These are phyloP conservation scores for Atkinsonella texensis DNA, from an alignment of 2,329 filamentous ascomycete species.

Conservation along the genomic window DNA sequence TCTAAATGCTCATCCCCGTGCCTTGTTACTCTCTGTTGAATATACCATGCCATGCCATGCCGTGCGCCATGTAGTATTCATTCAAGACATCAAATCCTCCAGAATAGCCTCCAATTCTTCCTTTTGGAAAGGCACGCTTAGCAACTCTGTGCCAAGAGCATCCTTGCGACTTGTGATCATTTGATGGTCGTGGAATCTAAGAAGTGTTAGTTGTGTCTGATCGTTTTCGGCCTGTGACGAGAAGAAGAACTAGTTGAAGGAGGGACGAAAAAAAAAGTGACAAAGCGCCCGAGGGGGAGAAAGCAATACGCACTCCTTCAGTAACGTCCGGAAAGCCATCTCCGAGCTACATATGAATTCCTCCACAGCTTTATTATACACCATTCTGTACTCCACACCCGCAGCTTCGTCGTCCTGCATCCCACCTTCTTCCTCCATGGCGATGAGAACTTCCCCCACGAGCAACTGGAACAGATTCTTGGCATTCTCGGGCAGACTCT, in stretches of 20 bases:
- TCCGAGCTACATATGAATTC: constrained; percentile 96
- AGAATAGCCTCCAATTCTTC: constrained; percentile 84
- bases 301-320: constrained; percentile 63
- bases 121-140: constrained; percentile 74
- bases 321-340: constrained; percentile 82
- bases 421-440: constrained; percentile 48
- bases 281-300: neutral
- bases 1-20: no score
- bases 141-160: constrained; percentile 67
- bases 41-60: neutral
- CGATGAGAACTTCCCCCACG: constrained; percentile 69
- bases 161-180: constrained; percentile 91
- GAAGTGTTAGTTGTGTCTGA: constrained; percentile 15
- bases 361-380: constrained; percentile 93
- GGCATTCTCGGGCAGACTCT: constrained; percentile 84
- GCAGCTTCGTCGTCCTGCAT: constrained; percentile 31
- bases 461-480: constrained; percentile 76
- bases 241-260: neutral
- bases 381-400: constrained; percentile 76
- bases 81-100: constrained; percentile 48
- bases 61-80: neutral
- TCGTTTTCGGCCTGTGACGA: neutral
- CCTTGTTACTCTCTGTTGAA: neutral
- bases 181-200: constrained; percentile 86
- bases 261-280: neutral